Evolutionary conservation across 305 asterid genomes (phyloP).

Genomic region (Coffea humblotiana): DNA sequence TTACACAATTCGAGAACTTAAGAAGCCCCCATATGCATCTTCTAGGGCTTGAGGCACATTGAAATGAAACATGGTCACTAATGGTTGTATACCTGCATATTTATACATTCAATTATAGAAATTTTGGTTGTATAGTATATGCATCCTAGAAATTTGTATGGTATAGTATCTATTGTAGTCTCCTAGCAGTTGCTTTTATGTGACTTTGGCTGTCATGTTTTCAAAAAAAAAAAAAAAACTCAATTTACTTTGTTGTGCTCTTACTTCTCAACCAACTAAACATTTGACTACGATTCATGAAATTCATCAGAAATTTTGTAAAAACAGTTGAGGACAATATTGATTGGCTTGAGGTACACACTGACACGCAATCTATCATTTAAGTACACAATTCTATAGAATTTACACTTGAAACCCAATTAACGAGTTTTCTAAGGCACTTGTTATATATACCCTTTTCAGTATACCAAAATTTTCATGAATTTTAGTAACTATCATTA

Average conservation of each 20-base stretch:
- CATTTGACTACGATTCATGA: not conserved
- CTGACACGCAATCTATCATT: no score
- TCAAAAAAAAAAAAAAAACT: no score
- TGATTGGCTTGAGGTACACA: no score
- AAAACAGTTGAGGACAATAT: no score
- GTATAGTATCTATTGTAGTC: not conserved
- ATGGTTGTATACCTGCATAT: conserved; percentile 49
- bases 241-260: not conserved
- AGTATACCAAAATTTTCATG: no score
- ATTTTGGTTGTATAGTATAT: not conserved
- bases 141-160: not conserved
- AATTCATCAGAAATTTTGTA: not conserved
- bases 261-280: not conserved
- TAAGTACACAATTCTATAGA: no score
- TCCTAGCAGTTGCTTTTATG: not conserved
- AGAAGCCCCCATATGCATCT: conserved; percentile 59
- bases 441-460: no score
- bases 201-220: not conserved
- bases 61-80: conserved; percentile 51
- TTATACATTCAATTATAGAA: not conserved
- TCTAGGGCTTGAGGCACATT: conserved; percentile 57
- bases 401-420: no score
- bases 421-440: no score
- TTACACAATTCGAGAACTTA: conserved; percentile 51
- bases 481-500: not conserved